These are phyloP conservation scores for Penicillium dipodomyicola DNA, from an alignment of 495 filamentous ascomycete genomes.

Conservation along the genomic window DNA sequence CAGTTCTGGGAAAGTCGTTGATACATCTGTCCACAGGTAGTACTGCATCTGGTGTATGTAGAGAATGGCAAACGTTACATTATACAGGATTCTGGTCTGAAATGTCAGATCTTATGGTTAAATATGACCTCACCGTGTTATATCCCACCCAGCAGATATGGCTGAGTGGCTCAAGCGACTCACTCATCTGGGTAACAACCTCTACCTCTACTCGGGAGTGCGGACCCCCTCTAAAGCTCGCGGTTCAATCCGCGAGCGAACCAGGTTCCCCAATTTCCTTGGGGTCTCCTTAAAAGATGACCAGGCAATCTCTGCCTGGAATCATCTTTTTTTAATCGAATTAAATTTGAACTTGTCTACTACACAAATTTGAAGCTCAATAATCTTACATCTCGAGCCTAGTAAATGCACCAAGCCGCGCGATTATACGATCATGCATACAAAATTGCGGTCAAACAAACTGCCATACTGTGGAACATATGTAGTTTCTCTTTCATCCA, in stretches of 20 bases:
- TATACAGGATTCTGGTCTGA: background rate
- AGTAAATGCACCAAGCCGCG: background rate
- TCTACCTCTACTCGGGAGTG: too few species aligned
- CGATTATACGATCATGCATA: background rate
- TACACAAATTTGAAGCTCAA: background rate
- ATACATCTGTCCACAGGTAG: conserved; percentile 14
- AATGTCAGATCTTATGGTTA: background rate
- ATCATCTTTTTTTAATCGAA: background rate
- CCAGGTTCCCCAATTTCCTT: background rate
- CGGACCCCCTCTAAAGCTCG: background rate
- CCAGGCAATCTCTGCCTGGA: background rate
- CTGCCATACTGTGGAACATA: background rate
- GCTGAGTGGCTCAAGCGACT: background rate
- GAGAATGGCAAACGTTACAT: background rate
- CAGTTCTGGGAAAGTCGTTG: conserved; percentile 89
- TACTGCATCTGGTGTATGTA: background rate
- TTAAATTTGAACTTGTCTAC: background rate
- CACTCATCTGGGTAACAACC: background rate
- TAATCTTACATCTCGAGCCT: too few species aligned
- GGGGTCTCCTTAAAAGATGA: background rate
- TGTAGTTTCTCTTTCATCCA: background rate
- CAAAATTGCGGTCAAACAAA: background rate
- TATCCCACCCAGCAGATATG: background rate
- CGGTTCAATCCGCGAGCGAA: background rate
- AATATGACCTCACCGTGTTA: background rate